Evolutionary conservation across 345 rosid genomes (phyloP).

Genomic region (Euphorbia tirucalli): DNA sequence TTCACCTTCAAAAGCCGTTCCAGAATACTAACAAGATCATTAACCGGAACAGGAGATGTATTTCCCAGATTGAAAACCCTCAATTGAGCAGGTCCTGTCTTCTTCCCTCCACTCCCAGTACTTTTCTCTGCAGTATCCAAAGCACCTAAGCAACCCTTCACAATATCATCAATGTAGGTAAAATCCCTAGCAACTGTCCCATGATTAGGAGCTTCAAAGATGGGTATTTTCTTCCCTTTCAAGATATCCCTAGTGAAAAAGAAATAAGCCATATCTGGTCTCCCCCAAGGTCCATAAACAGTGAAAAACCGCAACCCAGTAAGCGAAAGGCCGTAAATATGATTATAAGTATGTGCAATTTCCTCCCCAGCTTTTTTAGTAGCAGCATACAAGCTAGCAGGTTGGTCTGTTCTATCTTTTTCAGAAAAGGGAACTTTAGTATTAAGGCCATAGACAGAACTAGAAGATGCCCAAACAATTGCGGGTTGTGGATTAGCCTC

Average conservation of each 20-base stretch:
- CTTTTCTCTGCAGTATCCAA: conserved; percentile 92
- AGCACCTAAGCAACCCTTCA: conserved; percentile 80
- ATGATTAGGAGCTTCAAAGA: conserved; percentile 66
- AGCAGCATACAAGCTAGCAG: conserved; percentile 89
- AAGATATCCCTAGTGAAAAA: conserved; percentile 78
- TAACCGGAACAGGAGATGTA: conserved; percentile 88
- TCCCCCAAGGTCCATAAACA: conserved; percentile 93
- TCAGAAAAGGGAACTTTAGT: conserved; percentile 88
- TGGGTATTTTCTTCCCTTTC: conserved; percentile 60
- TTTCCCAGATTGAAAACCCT: conserved; percentile 92
- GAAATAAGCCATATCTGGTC: conserved; percentile 96
- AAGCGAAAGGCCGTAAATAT: conserved; percentile 77
- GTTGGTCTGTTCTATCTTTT: conserved; percentile 86
- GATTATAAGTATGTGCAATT: conserved; percentile 92
- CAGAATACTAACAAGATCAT: conserved; percentile 71
- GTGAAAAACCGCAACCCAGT: conserved; percentile 87
- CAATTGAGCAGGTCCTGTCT: conserved; percentile 78
- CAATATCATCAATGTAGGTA: conserved; percentile 91
- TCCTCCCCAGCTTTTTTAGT: conserved; percentile 93
- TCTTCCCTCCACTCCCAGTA: conserved; percentile 90
- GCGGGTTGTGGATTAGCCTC: conserved; percentile 75
- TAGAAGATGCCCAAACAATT: conserved; percentile 87
- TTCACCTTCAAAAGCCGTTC: conserved; percentile 81
- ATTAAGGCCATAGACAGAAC: conserved; percentile 88
- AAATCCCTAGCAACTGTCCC: conserved; percentile 88